A percentile compares a stretch with the other conserved stretches of the same genome.
Conservation (phyloP, 805 yeast species). For the Nakazawaea peltata region DNA sequence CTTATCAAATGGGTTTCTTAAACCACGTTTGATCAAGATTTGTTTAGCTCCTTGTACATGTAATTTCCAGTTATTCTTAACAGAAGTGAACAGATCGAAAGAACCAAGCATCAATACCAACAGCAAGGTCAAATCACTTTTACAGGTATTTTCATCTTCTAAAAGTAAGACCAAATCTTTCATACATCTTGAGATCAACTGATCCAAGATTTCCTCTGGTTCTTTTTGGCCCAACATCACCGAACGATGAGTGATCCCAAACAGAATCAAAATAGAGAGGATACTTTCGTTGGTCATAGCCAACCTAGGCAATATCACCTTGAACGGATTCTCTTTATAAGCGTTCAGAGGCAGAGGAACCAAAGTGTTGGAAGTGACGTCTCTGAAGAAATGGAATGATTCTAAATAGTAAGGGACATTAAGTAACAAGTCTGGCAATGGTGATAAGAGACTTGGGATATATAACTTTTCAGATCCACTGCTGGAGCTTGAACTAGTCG, state of each 20-base stretch:
- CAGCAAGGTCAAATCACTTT: conserved; percentile 61
- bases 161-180: conserved; percentile 45
- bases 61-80: conserved; percentile 47
- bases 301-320: conserved; percentile 55
- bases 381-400: conserved; percentile 53
- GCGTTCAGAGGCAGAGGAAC: conserved; percentile 57
- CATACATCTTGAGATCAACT: conserved; percentile 47
- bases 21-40: conserved; percentile 46
- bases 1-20: conserved; percentile 24
- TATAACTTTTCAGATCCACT: conserved; percentile 12
- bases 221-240: conserved; percentile 18
- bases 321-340: conserved; percentile 59
- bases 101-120: conserved; percentile 51
- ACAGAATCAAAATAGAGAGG: conserved; percentile 46
- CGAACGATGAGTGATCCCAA: conserved; percentile 33
- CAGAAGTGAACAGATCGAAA: conserved; percentile 41
- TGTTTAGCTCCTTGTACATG: conserved; percentile 65
- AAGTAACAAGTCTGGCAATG: conserved; percentile 52
- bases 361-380: conserved; percentile 50
- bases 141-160: conserved; percentile 41
- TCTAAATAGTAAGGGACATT: conserved; percentile 54
- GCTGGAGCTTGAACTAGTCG: conserved; percentile 11
- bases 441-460: conserved; percentile 29
- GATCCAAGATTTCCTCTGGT: conserved; percentile 37
- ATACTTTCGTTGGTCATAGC: conserved; percentile 54